Conservation (phyloP, 2,329 filamentous ascomycete genomes). For the Phyllosticta ampelicida region DNA sequence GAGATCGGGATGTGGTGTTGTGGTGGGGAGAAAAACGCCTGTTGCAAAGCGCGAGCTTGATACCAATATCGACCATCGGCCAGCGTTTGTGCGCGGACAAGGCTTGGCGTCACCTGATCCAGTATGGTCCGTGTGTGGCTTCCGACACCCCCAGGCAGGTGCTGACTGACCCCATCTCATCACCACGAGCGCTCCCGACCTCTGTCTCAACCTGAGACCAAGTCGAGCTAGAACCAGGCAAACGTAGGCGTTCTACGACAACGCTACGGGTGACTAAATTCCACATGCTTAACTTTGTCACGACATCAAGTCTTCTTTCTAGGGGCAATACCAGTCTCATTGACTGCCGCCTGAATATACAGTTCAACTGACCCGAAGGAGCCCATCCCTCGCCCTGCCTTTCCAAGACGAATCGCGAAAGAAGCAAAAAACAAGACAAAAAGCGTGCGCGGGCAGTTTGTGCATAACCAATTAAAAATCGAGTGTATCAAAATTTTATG, state of each 20-base stretch:
- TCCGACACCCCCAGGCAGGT: too few relatives aligned
- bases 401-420: not conserved
- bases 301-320: not conserved
- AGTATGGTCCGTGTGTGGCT: too few relatives aligned
- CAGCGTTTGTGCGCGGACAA: not conserved
- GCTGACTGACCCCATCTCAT: not conserved
- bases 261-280: not conserved
- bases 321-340: not conserved
- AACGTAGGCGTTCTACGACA: not conserved
- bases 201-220: not conserved
- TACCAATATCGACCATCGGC: not conserved
- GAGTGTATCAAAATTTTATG: not conserved
- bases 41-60: too few relatives aligned
- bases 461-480: not conserved
- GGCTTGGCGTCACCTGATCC: too few relatives aligned
- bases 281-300: not conserved
- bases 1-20: conserved; percentile 15
- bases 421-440: not conserved
- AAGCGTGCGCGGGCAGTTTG: not conserved
- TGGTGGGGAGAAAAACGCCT: too few relatives aligned
- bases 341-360: not conserved
- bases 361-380: not conserved
- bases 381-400: not conserved
- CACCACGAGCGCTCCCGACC: not conserved
- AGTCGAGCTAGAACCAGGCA: not conserved